Conservation (phyloP, 257 asterid species). For the Capsicum rhomboideum region DNA sequence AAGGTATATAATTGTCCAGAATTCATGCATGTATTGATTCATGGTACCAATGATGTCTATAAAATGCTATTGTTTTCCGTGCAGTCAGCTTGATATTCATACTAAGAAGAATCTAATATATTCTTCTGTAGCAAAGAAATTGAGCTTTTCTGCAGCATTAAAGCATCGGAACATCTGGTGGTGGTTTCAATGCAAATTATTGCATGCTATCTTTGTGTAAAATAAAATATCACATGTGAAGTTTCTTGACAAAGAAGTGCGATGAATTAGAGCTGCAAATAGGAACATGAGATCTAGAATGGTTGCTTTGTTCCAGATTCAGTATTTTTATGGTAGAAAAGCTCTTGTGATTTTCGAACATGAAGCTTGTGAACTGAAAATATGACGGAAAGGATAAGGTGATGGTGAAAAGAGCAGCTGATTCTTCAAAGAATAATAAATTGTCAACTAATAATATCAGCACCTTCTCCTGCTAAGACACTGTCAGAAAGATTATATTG, state of each 20-base stretch:
- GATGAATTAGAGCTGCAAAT: background rate
- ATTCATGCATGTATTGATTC: background rate
- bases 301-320: background rate
- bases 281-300: background rate
- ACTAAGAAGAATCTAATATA: background rate
- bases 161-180: background rate
- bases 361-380: background rate
- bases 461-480: background rate
- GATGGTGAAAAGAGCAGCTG: background rate
- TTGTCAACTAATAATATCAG: background rate
- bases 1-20: slow-evolving; percentile 34
- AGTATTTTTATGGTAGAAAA: background rate
- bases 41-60: background rate
- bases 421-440: background rate
- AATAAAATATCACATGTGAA: background rate
- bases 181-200: background rate
- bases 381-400: background rate
- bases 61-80: background rate
- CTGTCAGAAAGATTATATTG: background rate
- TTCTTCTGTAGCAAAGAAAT: background rate
- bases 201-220: background rate
- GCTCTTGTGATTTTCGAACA: background rate
- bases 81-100: background rate
- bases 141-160: background rate
- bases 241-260: background rate